Percentiles rank a stretch among this genome's conserved stretches.
Conservation (phyloP, 2,329 filamentous ascomycete species). For the Aureobasidium lini region DNA sequence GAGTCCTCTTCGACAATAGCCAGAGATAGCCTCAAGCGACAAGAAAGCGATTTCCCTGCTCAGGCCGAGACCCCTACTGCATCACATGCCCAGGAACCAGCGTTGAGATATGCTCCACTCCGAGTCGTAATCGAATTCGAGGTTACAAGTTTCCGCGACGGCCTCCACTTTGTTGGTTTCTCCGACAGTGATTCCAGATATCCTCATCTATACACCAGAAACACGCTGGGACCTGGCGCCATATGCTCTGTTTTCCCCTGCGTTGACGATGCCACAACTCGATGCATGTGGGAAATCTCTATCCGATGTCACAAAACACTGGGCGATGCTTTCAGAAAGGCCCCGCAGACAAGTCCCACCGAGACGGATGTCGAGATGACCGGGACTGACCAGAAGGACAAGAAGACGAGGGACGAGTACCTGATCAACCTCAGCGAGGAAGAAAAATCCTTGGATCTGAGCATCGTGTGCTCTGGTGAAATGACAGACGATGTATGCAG, state of each 20-base stretch:
- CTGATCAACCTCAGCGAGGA: conserved; percentile 54
- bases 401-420: conserved; percentile 23
- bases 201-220: conserved; percentile 84
- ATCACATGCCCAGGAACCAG: conserved; percentile 22
- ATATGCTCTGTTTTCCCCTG: conserved; percentile 89
- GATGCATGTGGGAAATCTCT: conserved; percentile 81
- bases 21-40: conserved; percentile 28
- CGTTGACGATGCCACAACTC: conserved; percentile 73
- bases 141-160: conserved; percentile 70
- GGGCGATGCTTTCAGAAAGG: conserved; percentile 58
- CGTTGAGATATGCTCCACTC: conserved; percentile 50
- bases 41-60: conserved; percentile 23
- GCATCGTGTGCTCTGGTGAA: conserved; percentile 84
- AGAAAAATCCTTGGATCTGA: conserved; percentile 81
- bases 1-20: conserved; percentile 35
- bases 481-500: conserved; percentile 61
- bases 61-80: conserved; percentile 25
- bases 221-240: conserved; percentile 68
- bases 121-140: conserved; percentile 68
- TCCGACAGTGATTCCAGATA: conserved; percentile 73
- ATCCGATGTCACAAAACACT: conserved; percentile 81
- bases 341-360: conserved; percentile 16
- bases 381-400: conserved; percentile 22
- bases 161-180: conserved; percentile 83
- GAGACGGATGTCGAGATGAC: conserved; percentile 31